Evolutionary conservation across 371 early-diverging fungal species (phyloP), one percentile per base, ranked within the genome.

Genomic region (Funneliformis caledonium): DNA sequence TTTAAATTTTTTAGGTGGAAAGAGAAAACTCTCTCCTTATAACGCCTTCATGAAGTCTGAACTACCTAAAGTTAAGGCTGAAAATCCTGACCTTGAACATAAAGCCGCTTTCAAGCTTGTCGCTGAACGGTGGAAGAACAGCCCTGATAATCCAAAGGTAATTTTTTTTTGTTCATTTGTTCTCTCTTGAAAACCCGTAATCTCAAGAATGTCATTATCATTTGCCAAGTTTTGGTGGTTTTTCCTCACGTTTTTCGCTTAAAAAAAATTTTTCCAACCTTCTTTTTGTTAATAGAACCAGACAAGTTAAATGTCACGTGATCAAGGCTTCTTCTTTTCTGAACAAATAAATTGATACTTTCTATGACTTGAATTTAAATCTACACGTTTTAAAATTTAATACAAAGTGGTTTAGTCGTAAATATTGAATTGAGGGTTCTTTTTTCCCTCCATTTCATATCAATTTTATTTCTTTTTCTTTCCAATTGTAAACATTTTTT

Each of bases 41-140:
- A 93, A 92, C 86, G 85, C 85, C 78, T 93, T 89, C 83, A 92
- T 93, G 92, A 92, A 91, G 88, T 85, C 87, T 65, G 91, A 93
- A 83, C 90, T 93, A 33, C 87, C 89, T 56, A 91, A 91, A 83
- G 87, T 89, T 78, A 92, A 92, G 86, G 85, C 86, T 31, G 87
- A 85, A 43, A 84, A 92, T 64, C 86, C 91, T 31, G 86, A 83
- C 69, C 86, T 91, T 37, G 81, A 84, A 72, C 93, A 93, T 83
- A 92, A 92, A 86, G 92, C 87, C 31, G 89, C 88, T 73, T 90
- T 90, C 84, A 88, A 87, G 83, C 83, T 85, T 76, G 90, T 88
- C 59, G 90, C 89, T 76, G 80, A 79, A 47, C 69, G 80, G 65
- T 79, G 80, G 80, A 79, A 79, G 72, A 68, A 79, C 43, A 68